Conservation (phyloP, 208 protist species). For the Crithidia bombi region DNA sequence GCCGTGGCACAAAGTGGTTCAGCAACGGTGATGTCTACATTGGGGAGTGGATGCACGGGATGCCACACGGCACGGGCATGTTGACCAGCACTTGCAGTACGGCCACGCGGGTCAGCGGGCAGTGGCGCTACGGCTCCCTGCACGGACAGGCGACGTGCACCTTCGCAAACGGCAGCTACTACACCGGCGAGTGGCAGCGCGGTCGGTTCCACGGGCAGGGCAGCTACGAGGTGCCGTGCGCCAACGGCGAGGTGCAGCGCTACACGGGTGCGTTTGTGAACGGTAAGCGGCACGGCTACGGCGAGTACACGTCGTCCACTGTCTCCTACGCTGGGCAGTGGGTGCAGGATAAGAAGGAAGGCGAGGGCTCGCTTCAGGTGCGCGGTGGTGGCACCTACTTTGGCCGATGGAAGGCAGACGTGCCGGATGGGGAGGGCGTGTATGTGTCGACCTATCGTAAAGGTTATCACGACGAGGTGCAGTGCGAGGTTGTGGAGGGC, state of each 20-base stretch:
- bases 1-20: constrained; percentile 75
- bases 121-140: constrained; percentile 73
- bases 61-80: constrained; percentile 73
- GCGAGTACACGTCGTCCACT: constrained; percentile 53
- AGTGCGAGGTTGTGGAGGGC: constrained; percentile 28
- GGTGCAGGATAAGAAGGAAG: constrained; percentile 71
- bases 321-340: constrained; percentile 82
- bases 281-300: constrained; percentile 72
- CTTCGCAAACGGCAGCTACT: constrained; percentile 74
- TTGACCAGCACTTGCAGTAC: constrained; percentile 60
- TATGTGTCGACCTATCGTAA: constrained; percentile 21
- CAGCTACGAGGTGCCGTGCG: constrained; percentile 33
- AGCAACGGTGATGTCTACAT: constrained; percentile 81
- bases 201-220: constrained; percentile 73
- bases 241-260: constrained; percentile 20
- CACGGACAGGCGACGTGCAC: constrained; percentile 65
- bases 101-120: constrained; percentile 62
- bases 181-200: constrained; percentile 72
- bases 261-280: constrained; percentile 74
- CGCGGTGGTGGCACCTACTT: constrained; percentile 40
- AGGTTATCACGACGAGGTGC: constrained; percentile 21
- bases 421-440: constrained; percentile 61
- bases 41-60: constrained; percentile 74
- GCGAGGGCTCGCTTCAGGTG: constrained; percentile 57
- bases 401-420: constrained; percentile 60